Conservation (phyloP, 129 eudicot genomes). For the Daucus carota region DH1_v3.0 NC_030384.2:37305501-37306000, state of each 20-base stretch:
- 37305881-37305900: conserved; percentile 14
- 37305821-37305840: neutral
- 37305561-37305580: neutral
- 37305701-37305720: neutral
- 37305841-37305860: neutral
- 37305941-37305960: conserved; percentile 5
- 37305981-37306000: conserved; percentile 7
- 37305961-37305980: neutral
- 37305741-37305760: neutral
- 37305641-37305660: neutral
- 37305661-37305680: neutral
- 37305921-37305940: conserved; percentile 29
- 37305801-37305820: neutral
- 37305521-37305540: neutral
- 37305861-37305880: neutral
- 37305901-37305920: conserved; percentile 33
- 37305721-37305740: neutral
- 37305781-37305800: neutral
- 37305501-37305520: neutral
- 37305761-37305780: too few relatives aligned
- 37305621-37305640: neutral
- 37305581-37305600: neutral
- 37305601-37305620: neutral
- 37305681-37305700: neutral
- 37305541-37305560: neutral